Conservation (phyloP, 306 rosid species). For the Urtica urens region DNA sequence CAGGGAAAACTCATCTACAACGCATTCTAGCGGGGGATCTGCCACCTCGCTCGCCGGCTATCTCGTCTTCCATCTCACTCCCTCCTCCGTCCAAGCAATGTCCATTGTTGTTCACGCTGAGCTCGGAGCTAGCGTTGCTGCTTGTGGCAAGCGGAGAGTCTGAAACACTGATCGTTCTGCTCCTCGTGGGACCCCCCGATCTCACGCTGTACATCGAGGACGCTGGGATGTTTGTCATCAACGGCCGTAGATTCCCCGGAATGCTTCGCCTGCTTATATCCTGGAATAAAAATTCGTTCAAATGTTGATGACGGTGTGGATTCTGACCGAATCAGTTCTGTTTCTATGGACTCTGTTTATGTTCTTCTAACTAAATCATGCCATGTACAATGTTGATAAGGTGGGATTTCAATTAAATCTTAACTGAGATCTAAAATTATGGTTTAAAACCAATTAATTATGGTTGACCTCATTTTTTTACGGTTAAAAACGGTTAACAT, state of each 20-base stretch:
- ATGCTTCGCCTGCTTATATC: slow-evolving; percentile 86
- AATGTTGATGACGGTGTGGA: not conserved
- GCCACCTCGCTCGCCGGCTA: slow-evolving; percentile 61
- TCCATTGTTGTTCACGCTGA: slow-evolving; percentile 88
- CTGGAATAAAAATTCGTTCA: slow-evolving; percentile 29
- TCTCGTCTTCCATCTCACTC: slow-evolving; percentile 65
- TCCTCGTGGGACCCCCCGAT: slow-evolving; percentile 73
- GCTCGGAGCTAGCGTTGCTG: slow-evolving; percentile 90
- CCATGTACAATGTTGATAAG: no score
- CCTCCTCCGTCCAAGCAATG: slow-evolving; percentile 58
- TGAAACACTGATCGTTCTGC: slow-evolving; percentile 70
- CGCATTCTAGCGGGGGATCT: slow-evolving; percentile 61
- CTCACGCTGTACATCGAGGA: slow-evolving; percentile 92
- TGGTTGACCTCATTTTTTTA: no score
- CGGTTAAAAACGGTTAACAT: no score
- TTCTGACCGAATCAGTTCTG: no score
- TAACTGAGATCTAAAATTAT: no score
- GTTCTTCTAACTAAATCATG: no score
- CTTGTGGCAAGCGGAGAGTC: slow-evolving; percentile 92
- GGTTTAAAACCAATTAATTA: no score
- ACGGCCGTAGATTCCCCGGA: slow-evolving; percentile 78
- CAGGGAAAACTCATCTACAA: slow-evolving; percentile 36
- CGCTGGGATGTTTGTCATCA: slow-evolving; percentile 95
- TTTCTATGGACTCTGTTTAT: no score
- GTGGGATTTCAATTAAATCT: no score